phyloP scores from a whole-genome alignment of 768 basidiomycete species.

The Pisolithus sp. region DNA sequence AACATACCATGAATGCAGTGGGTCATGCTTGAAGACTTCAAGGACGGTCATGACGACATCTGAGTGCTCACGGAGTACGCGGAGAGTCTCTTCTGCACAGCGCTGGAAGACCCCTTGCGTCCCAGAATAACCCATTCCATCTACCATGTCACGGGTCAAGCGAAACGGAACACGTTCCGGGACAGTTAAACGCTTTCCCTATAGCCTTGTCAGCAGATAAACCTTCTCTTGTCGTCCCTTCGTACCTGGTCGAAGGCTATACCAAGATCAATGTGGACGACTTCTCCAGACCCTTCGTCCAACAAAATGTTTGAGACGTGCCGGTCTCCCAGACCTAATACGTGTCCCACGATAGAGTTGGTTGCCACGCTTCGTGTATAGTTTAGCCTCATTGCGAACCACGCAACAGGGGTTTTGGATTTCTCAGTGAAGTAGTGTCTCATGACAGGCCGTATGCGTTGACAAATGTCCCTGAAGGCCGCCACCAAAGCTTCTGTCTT shows the following conservation, averaged over 20 bases:
- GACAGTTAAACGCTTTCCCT: conserved; percentile 75
- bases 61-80: conserved; percentile 80
- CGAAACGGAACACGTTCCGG: conserved; percentile 94
- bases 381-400: conserved; percentile 87
- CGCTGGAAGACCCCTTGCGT: conserved; percentile 92
- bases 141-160: conserved; percentile 88
- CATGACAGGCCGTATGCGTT: conserved; percentile 75
- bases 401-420: conserved; percentile 81
- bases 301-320: conserved; percentile 90
- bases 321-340: conserved; percentile 89
- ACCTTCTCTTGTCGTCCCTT: background rate
- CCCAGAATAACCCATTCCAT: conserved; percentile 87
- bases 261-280: conserved; percentile 94
- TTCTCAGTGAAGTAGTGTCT: conserved; percentile 90
- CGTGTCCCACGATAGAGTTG: conserved; percentile 88
- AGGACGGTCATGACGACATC: conserved; percentile 90
- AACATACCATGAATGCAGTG: conserved; percentile 82
- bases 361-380: conserved; percentile 92
- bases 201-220: background rate
- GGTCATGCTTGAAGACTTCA: conserved; percentile 96
- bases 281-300: conserved; percentile 75
- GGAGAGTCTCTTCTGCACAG: conserved; percentile 90
- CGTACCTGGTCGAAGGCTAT: conserved; percentile 93
- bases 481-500: conserved; percentile 25
- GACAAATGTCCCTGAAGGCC: conserved; percentile 33